These are phyloP conservation scores for Barnettozyma hawaiiensis DNA, from an alignment of 1,139 yeast genomes.

Conservation along the genomic window DNA sequence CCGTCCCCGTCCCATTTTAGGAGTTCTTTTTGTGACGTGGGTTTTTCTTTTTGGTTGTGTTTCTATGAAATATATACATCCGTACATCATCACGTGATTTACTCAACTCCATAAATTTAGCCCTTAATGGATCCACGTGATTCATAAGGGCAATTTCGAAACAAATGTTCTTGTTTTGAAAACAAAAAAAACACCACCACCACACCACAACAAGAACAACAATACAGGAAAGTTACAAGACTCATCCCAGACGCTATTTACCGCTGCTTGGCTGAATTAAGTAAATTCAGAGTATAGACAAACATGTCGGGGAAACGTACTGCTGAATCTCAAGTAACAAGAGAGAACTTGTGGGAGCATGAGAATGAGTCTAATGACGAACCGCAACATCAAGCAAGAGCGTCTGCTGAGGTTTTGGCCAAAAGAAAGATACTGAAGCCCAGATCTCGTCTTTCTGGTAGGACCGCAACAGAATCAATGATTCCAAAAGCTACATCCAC, in stretches of 20 bases:
- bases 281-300: neutral
- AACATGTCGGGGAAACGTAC: slow-evolving; percentile 45
- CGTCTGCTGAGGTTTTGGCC: slow-evolving; percentile 60
- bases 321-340: slow-evolving; percentile 55
- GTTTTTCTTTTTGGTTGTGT: too few relatives aligned
- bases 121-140: neutral
- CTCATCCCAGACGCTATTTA: neutral
- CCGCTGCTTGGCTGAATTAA: neutral
- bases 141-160: neutral
- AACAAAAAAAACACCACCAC: too few relatives aligned
- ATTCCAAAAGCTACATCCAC: slow-evolving; percentile 9
- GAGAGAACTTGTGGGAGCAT: slow-evolving; percentile 35
- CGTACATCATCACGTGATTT: neutral
- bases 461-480: slow-evolving; percentile 4
- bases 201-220: slow-evolving; percentile 1
- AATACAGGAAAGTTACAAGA: neutral
- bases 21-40: neutral
- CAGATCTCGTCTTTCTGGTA: slow-evolving; percentile 30
- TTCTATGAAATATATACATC: too few relatives aligned
- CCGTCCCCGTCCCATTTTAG: too few relatives aligned
- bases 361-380: slow-evolving; percentile 35
- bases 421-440: slow-evolving; percentile 65
- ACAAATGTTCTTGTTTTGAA: too few relatives aligned
- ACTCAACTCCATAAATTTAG: too few relatives aligned
- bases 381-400: slow-evolving; percentile 36